phyloP scores from a whole-genome alignment of 2,329 filamentous ascomycete genomes.

The Talaromyces sp. region DNA sequence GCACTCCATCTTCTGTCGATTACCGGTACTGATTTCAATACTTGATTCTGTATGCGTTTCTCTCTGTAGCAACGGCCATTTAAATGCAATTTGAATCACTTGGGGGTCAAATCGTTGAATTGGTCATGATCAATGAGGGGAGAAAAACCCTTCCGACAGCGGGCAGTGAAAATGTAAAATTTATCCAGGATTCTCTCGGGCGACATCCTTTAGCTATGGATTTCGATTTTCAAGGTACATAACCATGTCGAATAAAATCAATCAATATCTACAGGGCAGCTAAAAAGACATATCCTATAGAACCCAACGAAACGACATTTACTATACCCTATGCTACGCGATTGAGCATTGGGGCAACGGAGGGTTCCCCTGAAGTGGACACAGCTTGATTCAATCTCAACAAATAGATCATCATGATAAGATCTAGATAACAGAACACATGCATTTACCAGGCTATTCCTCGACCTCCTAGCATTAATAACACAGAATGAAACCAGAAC shows the following conservation, averaged over 20 bases:
- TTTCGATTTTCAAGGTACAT: neutral
- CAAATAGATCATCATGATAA: neutral
- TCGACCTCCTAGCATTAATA: neutral
- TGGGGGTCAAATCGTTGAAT: neutral
- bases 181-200: neutral
- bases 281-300: neutral
- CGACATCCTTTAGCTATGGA: neutral
- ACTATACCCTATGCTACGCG: neutral
- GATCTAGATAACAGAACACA: neutral
- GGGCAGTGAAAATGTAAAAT: slow-evolving; percentile 17
- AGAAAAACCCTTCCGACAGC: neutral
- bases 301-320: neutral
- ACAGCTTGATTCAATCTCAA: neutral
- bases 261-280: neutral
- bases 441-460: neutral
- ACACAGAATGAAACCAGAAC: slow-evolving; percentile 22
- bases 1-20: slow-evolving; percentile 58
- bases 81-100: neutral
- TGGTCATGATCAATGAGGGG: neutral
- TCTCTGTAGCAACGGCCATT: neutral
- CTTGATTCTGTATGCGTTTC: neutral
- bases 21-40: neutral
- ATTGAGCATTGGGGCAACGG: neutral
- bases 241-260: neutral
- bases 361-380: neutral